Evolutionary conservation across 192 early-diverging fungal species (phyloP), one percentile per base, ranked within the genome.

Genomic region (Spizellomyces punctatus): DNA sequence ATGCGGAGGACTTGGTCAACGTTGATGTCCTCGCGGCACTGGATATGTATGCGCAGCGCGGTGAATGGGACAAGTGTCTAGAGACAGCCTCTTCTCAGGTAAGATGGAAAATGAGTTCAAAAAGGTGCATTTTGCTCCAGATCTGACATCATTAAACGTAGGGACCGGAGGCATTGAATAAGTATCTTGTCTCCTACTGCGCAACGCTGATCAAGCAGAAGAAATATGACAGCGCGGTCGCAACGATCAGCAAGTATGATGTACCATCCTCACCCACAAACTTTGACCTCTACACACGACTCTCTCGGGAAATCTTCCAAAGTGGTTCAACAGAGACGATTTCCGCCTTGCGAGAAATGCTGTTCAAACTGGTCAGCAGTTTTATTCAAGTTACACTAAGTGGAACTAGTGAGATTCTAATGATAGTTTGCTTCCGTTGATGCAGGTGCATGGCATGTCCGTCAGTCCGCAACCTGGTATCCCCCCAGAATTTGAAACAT

Each of bases 1-100:
- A 82, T n/a, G 84, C 80, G 0, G 85, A 89, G 19, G 82, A 64
- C 17, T 65, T 89, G 0, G 82, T 87, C 14, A 69, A 66, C 36
- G 79, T 89, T n/a, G 86, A 89, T 73, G 78, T 81, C 0, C 69
- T 63, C 6, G 86, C 86, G 6, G 88, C 81, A 27, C 66, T 89
- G 55, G 85, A 89, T 64, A 63, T 87, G 64, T 85, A 75, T 60
- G 83, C 81, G 4, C 81, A 87, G 57, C 63, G 75, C 22, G 88
- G 86, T 8, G 81, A 89, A 14, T 89, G 88, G 88, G 88, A 88
- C 42, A 82, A 82, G 63, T 89, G 88, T 69, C 64, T 89, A 22
- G 85, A 86, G 22, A 83, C 71, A 14, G 86, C 88, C 0, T 41
- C 79, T 17, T 19, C 42, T 22, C 72, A 80, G 68, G 78, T 65